A percentile compares a stretch with the other conserved stretches of the same genome.
These are phyloP conservation scores for Aleurites moluccanus DNA, from an alignment of 441 rosid genomes.

Conservation along the genomic window DNA sequence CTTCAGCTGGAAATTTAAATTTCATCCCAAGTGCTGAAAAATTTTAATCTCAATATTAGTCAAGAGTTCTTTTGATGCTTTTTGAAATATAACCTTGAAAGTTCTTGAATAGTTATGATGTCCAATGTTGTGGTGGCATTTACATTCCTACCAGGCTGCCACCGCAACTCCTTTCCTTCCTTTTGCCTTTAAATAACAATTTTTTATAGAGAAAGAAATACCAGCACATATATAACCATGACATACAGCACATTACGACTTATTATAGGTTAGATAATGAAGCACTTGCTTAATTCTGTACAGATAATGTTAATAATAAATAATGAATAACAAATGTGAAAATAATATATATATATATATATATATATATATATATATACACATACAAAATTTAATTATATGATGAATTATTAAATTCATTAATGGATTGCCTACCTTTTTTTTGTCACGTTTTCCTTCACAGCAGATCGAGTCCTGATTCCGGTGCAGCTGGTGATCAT, in stretches of 20 bases:
- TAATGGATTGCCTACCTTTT: background rate
- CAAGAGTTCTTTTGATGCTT: background rate
- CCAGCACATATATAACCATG: background rate
- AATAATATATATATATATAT: background rate
- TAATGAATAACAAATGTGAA: background rate
- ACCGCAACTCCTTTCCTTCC: background rate
- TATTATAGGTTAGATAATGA: background rate
- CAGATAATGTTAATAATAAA: background rate
- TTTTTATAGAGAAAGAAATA: background rate
- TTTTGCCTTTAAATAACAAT: background rate
- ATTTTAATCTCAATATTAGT: background rate
- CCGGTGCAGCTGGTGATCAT: conserved; percentile 41
- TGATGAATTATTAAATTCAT: background rate
- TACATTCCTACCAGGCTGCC: background rate
- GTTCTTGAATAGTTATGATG: conserved; percentile 1
- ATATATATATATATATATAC: too few species aligned
- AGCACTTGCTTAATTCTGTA: background rate
- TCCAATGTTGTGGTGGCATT: background rate
- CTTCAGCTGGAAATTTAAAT: background rate
- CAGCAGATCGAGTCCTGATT: conserved; percentile 43
- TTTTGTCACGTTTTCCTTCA: conserved; percentile 15
- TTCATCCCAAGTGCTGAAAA: background rate
- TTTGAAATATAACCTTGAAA: background rate
- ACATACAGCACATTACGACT: background rate
- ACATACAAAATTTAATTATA: too few species aligned